Base-by-base conservation (phyloP, 768 basidiomycete genomes). In the Krasilnikovozyma curviuscula region DNA sequence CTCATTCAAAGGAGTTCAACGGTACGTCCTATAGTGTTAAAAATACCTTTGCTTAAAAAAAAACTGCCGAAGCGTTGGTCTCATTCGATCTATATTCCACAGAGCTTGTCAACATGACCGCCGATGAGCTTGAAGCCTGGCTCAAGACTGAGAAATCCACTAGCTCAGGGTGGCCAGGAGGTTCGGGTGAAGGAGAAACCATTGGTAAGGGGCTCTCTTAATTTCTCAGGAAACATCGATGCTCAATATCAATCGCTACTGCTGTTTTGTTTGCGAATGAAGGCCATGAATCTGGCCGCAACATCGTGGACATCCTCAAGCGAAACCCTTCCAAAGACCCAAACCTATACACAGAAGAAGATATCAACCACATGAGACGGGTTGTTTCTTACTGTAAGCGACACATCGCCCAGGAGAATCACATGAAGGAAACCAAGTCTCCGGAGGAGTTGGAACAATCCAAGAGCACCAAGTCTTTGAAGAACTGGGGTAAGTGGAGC, bases 351-450 rank as follows among this genome's bases (percentile, higher is more conserved):
- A 64, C 63, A 8, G 63, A 65, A 10, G 65, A 68, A 38, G 65
- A 67, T 41, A 55, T 64, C 27, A 58, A 57, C n/a, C 67, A 66
- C 48, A 65, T 66, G 62, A 56, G 63, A 24, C 55, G 52, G 38
- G 66, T 67, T 30, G 61, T 64, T 3, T 49, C 61, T 7, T 68
- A 67, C 46, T 65, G 63, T 48, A 63, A 64, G 44, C 53, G 64
- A 25, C 63, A 65, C 48, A 42, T 63, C 5, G 63, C 64, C 5
- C 64, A 65, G 51, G 44, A 70, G 60, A 37, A 71, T 55, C 21
- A 75, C 54, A 55, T 77, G 69, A 59, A 78, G 70, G 30, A 89
- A 67, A 44, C 80, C 72, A 57, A 93, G 66, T 9, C 78, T 73
- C 23, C 74, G 69, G 52, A 85, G 73, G 47, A 89, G 63, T 40